These are phyloP conservation scores for Achaetomiella virescens DNA, from an alignment of 495 filamentous ascomycete species.

Conservation along the genomic window DNA sequence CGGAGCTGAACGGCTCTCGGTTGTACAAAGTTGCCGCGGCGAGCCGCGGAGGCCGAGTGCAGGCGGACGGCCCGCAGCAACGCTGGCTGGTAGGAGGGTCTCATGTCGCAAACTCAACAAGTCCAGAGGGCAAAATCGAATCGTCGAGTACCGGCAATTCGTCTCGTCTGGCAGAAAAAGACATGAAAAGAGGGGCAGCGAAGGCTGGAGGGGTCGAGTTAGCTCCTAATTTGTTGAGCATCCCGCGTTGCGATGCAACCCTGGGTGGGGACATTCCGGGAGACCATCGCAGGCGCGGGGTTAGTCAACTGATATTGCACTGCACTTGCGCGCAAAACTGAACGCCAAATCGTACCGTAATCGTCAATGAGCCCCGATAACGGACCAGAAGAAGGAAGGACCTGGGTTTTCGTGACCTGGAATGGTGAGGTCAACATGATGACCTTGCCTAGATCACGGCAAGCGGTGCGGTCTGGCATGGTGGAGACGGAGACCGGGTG, in stretches of 20 bases:
- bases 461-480: too few species aligned
- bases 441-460: too few species aligned
- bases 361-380: not conserved
- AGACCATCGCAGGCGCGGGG: not conserved
- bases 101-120: not conserved
- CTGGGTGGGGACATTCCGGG: slow-evolving; percentile 5
- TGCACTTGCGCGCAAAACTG: not conserved
- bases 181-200: not conserved
- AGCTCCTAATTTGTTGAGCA: slow-evolving; percentile 9
- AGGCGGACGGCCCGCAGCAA: not conserved
- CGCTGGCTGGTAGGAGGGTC: not conserved
- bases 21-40: not conserved
- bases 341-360: not conserved
- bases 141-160: not conserved
- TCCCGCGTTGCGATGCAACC: slow-evolving; percentile 7
- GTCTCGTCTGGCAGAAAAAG: not conserved
- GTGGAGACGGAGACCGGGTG: too few species aligned
- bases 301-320: not conserved
- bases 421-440: too few species aligned
- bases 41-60: not conserved
- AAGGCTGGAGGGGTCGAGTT: not conserved
- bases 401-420: too few species aligned
- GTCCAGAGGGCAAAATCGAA: not conserved
- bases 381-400: not conserved
- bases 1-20: not conserved